phyloP scores from a whole-genome alignment of 2,329 filamentous ascomycete species.

The Byssochlamys sp. region DNA sequence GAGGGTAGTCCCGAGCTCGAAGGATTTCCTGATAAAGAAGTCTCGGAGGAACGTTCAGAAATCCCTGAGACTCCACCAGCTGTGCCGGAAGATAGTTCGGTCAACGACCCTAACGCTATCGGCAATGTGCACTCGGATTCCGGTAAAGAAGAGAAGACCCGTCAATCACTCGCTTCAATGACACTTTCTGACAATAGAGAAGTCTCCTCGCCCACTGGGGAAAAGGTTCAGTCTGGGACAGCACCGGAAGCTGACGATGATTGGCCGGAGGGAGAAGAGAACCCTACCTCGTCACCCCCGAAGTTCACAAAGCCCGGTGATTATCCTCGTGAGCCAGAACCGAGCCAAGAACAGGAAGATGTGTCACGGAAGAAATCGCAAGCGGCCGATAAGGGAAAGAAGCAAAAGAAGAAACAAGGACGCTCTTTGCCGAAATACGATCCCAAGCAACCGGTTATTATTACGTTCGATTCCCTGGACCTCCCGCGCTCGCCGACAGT shows the following conservation, averaged over 20 bases:
- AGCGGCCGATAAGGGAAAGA: conserved; percentile 10
- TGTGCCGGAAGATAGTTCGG: background rate
- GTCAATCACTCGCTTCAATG: conserved; percentile 21
- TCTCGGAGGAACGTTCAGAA: conserved; percentile 14
- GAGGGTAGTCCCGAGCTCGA: conserved; percentile 3
- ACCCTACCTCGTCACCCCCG: conserved; percentile 7
- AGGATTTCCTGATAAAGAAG: conserved; percentile 5
- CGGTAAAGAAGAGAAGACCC: conserved; percentile 15
- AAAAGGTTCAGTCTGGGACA: conserved; percentile 2
- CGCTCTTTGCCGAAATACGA: conserved; percentile 35
- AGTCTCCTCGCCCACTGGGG: background rate
- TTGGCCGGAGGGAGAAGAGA: conserved; percentile 25
- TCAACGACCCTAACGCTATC: background rate
- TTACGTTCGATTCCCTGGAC: conserved; percentile 82
- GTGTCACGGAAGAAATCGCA: conserved; percentile 5
- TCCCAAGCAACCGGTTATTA: conserved; percentile 56
- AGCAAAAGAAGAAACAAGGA: conserved; percentile 19
- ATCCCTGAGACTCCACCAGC: conserved; percentile 20
- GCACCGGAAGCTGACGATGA: conserved; percentile 11
- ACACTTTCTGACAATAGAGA: conserved; percentile 15
- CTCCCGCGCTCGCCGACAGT: conserved; percentile 54
- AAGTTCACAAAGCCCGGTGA: conserved; percentile 10
- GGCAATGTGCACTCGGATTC: conserved; percentile 3
- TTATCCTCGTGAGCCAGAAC: conserved; percentile 6
- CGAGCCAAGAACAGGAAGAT: conserved; percentile 4